Evolutionary conservation across 768 basidiomycete species (phyloP), one percentile per base, ranked within the genome.

Genomic region (Rhizopogon salebrosus): DNA sequence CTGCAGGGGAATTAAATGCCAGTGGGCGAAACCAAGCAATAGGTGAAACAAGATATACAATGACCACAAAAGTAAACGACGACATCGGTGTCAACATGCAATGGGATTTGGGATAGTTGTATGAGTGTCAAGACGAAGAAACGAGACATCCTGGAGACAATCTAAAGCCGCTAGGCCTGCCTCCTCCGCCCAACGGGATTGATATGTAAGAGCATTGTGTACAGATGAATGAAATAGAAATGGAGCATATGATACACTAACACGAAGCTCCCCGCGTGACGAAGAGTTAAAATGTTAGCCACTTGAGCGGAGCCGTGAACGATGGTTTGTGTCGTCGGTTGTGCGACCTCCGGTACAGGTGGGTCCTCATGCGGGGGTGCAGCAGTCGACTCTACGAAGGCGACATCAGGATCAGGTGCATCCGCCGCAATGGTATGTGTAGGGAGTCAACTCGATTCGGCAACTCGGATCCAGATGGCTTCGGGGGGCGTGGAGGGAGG

Each of bases 181-280:
- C 48, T 69, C 48, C 60, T 67, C 54, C 60, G 58, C 54, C 60
- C 59, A 34, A 53, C 46, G 57, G 64, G 61, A 35, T 65, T 65
- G 60, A 74, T 59, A 60, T 72, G 70, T 58, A 72, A 57, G 46
- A 76, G 59, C 54, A 76, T 48, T 53, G 70, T 65, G 62, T 76
- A 76, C 66, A 76, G 60, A 60, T 76, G 70, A 51, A 74, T 58
- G 58, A 74, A 64, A 60, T 74, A 76, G 58, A 76, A 60, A 64
- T 71, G 72, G 55, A 75, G 68, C 63, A 76, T 65, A 65, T 64
- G 63, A 69, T 71, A 69, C 66, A 71, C 59, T 49, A 72, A 49
- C 52, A 63, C 66, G 41, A 71, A 64, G 41, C 69, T 67, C 26
- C 62, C 71, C 45, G 62, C 64, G 29, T 72, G 73, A 24, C 71